phyloP scores from a whole-genome alignment of 495 filamentous ascomycete species.

The Cryomyces minteri region DNA sequence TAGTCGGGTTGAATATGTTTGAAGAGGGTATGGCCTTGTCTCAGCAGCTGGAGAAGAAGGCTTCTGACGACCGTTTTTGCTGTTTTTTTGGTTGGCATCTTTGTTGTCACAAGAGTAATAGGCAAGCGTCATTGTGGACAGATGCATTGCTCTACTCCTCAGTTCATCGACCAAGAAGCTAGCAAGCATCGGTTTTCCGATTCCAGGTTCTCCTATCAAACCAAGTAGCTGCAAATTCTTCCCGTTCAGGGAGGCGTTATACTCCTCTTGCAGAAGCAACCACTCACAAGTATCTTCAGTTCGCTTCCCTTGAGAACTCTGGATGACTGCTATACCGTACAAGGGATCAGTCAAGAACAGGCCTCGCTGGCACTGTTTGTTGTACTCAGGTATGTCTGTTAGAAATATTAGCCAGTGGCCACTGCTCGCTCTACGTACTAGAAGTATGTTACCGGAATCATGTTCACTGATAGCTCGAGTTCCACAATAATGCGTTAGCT shows the following conservation, averaged over 20 bases:
- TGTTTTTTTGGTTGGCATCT: constrained; percentile 26
- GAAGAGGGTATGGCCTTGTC: constrained; percentile 8
- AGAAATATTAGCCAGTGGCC: no score
- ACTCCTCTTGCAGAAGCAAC: constrained; percentile 20
- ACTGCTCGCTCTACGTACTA: no score
- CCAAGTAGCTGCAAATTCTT: constrained; percentile 19
- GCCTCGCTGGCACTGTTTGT: no score
- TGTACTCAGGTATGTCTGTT: no score
- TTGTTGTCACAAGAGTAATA: constrained; percentile 28
- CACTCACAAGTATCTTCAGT: constrained; percentile 29
- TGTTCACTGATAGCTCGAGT: no score
- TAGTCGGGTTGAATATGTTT: constrained; percentile 11
- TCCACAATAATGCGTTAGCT: no score
- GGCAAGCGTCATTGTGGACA: constrained; percentile 12
- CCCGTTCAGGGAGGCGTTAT: constrained; percentile 22
- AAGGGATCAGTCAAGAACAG: constrained; percentile 3
- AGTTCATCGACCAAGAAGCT: constrained; percentile 27
- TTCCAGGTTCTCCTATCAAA: constrained; percentile 30
- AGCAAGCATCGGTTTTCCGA: constrained; percentile 31
- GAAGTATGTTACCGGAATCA: no score
- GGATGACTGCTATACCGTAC: constrained; percentile 1
- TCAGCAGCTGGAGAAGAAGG: constrained; percentile 18
- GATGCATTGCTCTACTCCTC: constrained; percentile 7
- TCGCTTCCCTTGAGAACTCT: constrained; percentile 6
- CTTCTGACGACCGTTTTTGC: constrained; percentile 24